Base-by-base conservation (phyloP, 345 rosid species). In the Arabis hirsuta region DNA sequence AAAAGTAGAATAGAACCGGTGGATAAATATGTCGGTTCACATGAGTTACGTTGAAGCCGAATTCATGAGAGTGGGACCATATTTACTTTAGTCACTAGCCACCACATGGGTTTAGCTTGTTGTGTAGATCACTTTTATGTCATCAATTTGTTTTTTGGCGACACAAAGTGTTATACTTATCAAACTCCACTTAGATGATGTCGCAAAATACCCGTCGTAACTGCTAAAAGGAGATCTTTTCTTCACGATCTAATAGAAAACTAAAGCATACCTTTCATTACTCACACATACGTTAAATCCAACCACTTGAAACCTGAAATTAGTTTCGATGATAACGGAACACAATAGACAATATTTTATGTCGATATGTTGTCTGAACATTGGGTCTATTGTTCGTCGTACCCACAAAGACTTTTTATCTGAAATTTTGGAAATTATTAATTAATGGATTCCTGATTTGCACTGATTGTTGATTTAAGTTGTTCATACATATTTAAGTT, bases 31-130 rank as follows among this genome's bases (percentile, higher is more conserved):
- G 60, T 50, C 41, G 67, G 67, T 62, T 62, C 55, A 54, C 52
- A 63, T 63, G 69, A 44, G 63, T 72, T 64, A 63, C 64, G 70
- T 63, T 63, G 56, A 54, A 55, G 56, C 76, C 14, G 26, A 61
- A 29, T 71, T 13, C 45, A 52, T 62, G 32, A 52, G 2, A 31
- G 24, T 62, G 27, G 75, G 75, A 61, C 54, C 60, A n/a, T 3
- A 13, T 14, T 22, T 20, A 72, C 55, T 52, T 71, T 62, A 60
- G 62, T 43, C 54, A 44, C 39, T 52, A 62, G 69, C 69, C 7
- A 71, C 55, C 69, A 72, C 62, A 72, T 72, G 62, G 34, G 22
- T 38, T 31, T 54, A 27, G 51, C 31, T 42, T 54, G 42, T 11
- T 67, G 31, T 67, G 31, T 53, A 9, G 47, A 38, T 70, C 56